Evolutionary conservation across 371 early-diverging fungal species (phyloP).

Genomic region (Zopfochytrium polystomum): DNA sequence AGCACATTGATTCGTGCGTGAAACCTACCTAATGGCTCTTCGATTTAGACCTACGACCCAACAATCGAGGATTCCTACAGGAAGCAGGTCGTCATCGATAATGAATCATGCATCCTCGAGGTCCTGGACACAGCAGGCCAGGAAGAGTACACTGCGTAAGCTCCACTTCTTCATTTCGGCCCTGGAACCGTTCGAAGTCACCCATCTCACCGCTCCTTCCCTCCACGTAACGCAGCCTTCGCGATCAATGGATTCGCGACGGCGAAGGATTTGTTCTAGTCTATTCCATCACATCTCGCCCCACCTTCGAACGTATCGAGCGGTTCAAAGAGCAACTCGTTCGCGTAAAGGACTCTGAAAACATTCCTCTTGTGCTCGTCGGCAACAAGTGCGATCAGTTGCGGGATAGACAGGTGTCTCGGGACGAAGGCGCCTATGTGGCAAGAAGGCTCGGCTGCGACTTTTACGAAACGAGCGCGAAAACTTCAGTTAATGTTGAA

Average conservation of each 20-base stretch:
- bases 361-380: conserved; percentile 85
- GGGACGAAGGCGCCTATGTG: conserved; percentile 62
- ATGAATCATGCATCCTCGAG: conserved; percentile 89
- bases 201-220: no score
- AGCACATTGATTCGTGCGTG: background rate
- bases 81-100: conserved; percentile 91
- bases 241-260: conserved; percentile 94
- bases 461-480: conserved; percentile 60
- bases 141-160: conserved; percentile 52
- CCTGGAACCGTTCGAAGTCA: no score
- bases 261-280: conserved; percentile 91
- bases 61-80: conserved; percentile 96
- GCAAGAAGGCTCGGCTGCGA: conserved; percentile 45
- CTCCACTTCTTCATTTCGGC: background rate
- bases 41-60: conserved; percentile 79
- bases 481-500: conserved; percentile 57
- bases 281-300: conserved; percentile 85
- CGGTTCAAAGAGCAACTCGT: conserved; percentile 80
- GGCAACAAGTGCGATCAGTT: conserved; percentile 81
- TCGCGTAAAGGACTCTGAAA: conserved; percentile 71
- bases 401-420: conserved; percentile 42
- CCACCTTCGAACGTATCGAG: conserved; percentile 82
- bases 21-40: background rate
- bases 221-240: no score
- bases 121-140: no score